Conservation (phyloP, 1,284 basidiomycete species). For the Boletellus sp. region DNA sequence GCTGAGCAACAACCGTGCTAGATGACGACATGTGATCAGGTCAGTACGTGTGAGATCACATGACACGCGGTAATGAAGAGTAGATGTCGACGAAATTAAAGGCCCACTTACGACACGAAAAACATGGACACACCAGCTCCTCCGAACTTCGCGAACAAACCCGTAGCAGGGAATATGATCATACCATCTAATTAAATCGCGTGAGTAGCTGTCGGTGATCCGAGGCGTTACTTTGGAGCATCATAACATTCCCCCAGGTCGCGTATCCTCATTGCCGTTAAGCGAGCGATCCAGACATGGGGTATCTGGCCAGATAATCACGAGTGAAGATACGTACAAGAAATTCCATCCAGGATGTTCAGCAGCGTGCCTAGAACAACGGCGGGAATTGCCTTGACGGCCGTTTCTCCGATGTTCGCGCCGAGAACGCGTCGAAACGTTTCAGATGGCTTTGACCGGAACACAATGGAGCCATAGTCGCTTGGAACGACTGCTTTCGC, state of each 20-base stretch:
- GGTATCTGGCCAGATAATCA: background rate
- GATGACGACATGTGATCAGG: conserved; percentile 6
- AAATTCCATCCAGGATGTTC: conserved; percentile 93
- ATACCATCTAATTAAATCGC: conserved; percentile 56
- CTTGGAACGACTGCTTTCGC: conserved; percentile 1
- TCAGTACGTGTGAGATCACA: background rate
- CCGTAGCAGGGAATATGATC: conserved; percentile 87
- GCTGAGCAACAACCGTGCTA: conserved; percentile 66
- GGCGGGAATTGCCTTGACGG: conserved; percentile 64
- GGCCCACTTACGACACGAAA: conserved; percentile 68
- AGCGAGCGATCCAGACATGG: background rate
- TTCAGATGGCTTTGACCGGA: conserved; percentile 9
- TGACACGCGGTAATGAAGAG: conserved; percentile 1
- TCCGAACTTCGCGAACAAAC: conserved; percentile 80
- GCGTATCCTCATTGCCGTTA: conserved; percentile 9
- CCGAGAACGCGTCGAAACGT: conserved; percentile 10
- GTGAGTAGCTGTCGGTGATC: conserved; percentile 9
- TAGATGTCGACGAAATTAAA: conserved; percentile 3
- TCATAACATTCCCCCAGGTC: background rate
- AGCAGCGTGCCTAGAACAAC: conserved; percentile 84
- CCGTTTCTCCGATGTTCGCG: conserved; percentile 34
- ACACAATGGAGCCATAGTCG: conserved; percentile 15
- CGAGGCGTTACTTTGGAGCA: background rate
- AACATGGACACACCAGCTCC: conserved; percentile 94
- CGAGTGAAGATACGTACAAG: conserved; percentile 53